A percentile compares a stretch with the other conserved stretches of the same genome.
These are phyloP conservation scores for Dothidotthia symphoricarpi DNA, from an alignment of 2,329 filamentous ascomycete species.

Conservation along the genomic window DNA sequence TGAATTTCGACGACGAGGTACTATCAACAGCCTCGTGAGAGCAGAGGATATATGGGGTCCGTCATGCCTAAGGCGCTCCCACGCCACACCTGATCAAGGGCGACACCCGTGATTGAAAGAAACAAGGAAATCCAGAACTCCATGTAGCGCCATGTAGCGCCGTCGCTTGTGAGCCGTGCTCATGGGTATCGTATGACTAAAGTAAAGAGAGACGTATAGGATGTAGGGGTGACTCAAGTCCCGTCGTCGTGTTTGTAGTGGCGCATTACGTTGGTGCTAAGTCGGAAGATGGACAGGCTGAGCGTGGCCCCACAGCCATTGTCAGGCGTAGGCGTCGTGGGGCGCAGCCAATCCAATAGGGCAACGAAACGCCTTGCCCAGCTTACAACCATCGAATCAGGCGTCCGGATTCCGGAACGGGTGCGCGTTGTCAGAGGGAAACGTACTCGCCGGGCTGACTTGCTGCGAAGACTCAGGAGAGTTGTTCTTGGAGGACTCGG, in stretches of 20 bases:
- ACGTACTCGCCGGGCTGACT: conserved; percentile 36
- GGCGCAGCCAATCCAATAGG: background rate
- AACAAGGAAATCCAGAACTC: conserved; percentile 12
- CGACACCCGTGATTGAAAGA: no score
- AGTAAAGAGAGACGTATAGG: conserved; percentile 8
- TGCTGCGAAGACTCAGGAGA: conserved; percentile 42
- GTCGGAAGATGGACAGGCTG: background rate
- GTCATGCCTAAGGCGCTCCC: no score
- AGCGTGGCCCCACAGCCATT: conserved; percentile 7
- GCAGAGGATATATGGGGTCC: no score
- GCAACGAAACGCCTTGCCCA: no score
- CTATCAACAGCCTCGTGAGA: no score
- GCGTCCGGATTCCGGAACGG: conserved; percentile 20
- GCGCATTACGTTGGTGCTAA: background rate
- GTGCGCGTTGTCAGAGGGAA: conserved; percentile 31
- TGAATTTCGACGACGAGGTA: no score
- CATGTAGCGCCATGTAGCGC: conserved; percentile 17
- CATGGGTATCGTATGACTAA: conserved; percentile 22
- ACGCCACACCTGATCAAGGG: no score
- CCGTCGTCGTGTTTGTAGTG: no score
- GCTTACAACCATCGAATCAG: conserved; percentile 5
- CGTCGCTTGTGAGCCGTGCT: conserved; percentile 17
- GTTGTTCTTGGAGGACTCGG: conserved; percentile 39
- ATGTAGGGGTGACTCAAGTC: no score
- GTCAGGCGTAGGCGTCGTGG: background rate